Conservation (phyloP, 768 basidiomycete genomes). For the Pleurotus sapidus region DNA sequence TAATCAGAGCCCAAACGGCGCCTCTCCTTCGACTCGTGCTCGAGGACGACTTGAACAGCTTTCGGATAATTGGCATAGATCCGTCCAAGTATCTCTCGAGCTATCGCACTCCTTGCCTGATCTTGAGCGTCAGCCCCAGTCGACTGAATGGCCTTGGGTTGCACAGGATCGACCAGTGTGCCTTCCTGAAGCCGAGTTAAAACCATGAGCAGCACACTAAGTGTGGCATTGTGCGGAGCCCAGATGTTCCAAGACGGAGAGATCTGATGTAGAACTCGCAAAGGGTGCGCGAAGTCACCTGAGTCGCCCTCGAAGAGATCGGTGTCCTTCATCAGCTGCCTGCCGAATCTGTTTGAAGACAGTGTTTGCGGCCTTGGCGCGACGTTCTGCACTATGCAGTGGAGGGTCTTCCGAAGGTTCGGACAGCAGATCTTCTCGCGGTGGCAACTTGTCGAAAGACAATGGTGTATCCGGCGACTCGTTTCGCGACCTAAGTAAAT, state of each 20-base stretch:
- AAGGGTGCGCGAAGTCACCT: slow-evolving; percentile 53
- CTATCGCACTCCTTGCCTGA: slow-evolving; percentile 22
- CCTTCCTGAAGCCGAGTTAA: slow-evolving; percentile 50
- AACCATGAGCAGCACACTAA: slow-evolving; percentile 44
- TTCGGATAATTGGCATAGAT: slow-evolving; percentile 53
- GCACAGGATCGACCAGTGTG: slow-evolving; percentile 40
- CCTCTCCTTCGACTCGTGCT: slow-evolving; percentile 29
- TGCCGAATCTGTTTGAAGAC: slow-evolving; percentile 12
- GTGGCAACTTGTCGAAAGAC: slow-evolving; percentile 27
- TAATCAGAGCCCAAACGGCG: slow-evolving; percentile 25
- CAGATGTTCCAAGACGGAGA: slow-evolving; percentile 64
- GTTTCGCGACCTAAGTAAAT: slow-evolving; percentile 22
- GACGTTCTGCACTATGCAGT: slow-evolving; percentile 21
- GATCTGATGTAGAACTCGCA: slow-evolving; percentile 60
- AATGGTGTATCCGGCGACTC: slow-evolving; percentile 36
- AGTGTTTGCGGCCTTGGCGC: slow-evolving; percentile 19
- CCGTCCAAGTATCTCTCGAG: slow-evolving; percentile 37
- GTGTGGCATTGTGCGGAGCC: slow-evolving; percentile 55
- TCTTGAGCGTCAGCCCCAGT: slow-evolving; percentile 17
- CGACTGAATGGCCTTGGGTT: slow-evolving; percentile 21
- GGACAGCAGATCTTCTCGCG: slow-evolving; percentile 12
- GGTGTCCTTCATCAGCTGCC: slow-evolving; percentile 15
- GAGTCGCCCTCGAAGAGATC: slow-evolving; percentile 13
- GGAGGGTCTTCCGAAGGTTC: slow-evolving; percentile 24
- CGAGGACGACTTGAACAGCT: slow-evolving; percentile 27